Evolutionary conservation across 139 green algal genomes (phyloP), one percentile per base, ranked within the genome.

Genomic region (Closterium sp.): DNA sequence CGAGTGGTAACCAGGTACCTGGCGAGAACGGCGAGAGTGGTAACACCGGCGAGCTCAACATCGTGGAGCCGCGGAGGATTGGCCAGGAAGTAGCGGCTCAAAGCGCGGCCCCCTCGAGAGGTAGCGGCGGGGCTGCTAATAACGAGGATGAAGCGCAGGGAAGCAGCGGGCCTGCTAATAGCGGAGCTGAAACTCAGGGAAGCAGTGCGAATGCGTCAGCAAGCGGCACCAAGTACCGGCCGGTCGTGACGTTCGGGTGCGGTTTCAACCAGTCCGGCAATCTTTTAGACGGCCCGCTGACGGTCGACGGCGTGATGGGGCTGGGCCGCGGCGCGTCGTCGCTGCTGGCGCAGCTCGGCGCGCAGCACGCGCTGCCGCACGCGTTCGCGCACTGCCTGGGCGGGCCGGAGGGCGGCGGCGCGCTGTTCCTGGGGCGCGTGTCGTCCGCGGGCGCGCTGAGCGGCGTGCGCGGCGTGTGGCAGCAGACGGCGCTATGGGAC

Each of bases 221-320:
- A 4, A 79, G 2, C 62, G 62, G 62, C 62, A 79, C 62, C 17
- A 79, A 79, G 62, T 79, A 79, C 62, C 62, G 62, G 62, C 62
- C 62, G 62, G 62, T 79, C 62, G 62, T 79, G 17, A 79, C 62
- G 62, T 79, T 79, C 70, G 89, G 89, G 70, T 92, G 89, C 86
- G 86, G 89, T 9, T 92, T 89, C 87, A 73, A 89, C 70, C 90
- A 93, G 85, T n/a, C 27, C 42, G 90, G 79, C 29, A 42, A 88
- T 29, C 87, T 93, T 29, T 29, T 93, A 31, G 21, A 30, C 42
- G 79, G 85, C 42, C 30, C 30, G 29, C 31, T 79, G 85, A 42
- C 34, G 9, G 90, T 93, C 11, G 90, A 93, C 50, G 90, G 90
- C 30, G n/a, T 93, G 9, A 86, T 93, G 90, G 90, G 90, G 28